Evolutionary conservation across 2,329 filamentous ascomycete species (phyloP).

Genomic region (Hypoxylon sp.): DNA sequence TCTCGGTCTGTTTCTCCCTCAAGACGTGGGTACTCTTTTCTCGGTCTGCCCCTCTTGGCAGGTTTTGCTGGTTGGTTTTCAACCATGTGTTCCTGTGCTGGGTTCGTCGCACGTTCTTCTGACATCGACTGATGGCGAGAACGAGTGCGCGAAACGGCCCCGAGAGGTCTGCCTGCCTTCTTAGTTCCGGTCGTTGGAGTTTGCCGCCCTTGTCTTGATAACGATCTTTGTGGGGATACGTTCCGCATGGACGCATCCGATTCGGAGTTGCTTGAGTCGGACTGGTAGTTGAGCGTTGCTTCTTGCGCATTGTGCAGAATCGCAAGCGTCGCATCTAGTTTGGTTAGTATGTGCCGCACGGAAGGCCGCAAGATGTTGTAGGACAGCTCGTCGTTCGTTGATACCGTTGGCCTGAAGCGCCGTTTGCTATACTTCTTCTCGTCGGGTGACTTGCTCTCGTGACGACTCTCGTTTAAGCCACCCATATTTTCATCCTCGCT

Average conservation of each 20-base stretch:
- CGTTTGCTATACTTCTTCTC: constrained; percentile 6
- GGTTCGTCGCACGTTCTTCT: background rate
- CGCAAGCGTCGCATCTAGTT: constrained; percentile 73
- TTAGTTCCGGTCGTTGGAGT: constrained; percentile 6
- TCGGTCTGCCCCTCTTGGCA: constrained; percentile 49
- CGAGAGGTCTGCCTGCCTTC: constrained; percentile 29
- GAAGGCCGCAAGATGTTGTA: constrained; percentile 70
- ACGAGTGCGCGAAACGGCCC: constrained; percentile 13
- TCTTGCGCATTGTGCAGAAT: constrained; percentile 73
- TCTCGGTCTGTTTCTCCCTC: constrained; percentile 57
- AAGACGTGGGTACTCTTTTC: constrained; percentile 49
- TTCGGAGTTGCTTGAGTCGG: constrained; percentile 42
- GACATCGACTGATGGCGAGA: constrained; percentile 12
- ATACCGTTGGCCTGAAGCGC: constrained; percentile 60
- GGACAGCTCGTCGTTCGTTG: constrained; percentile 76
- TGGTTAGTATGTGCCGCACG: constrained; percentile 72
- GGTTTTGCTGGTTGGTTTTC: background rate
- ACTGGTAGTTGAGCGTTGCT: constrained; percentile 52
- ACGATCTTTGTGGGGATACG: constrained; percentile 21
- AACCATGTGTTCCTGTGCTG: background rate
- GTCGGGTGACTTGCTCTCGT: background rate
- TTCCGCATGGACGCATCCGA: constrained; percentile 34
- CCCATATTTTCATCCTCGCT: constrained; percentile 37
- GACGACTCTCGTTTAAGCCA: constrained; percentile 28
- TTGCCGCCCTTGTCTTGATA: constrained; percentile 20